Percentiles rank a stretch among this genome's conserved stretches.
phyloP scores from a whole-genome alignment of 2,329 filamentous ascomycete species.

The Ascochyta clinopodiicola region DNA sequence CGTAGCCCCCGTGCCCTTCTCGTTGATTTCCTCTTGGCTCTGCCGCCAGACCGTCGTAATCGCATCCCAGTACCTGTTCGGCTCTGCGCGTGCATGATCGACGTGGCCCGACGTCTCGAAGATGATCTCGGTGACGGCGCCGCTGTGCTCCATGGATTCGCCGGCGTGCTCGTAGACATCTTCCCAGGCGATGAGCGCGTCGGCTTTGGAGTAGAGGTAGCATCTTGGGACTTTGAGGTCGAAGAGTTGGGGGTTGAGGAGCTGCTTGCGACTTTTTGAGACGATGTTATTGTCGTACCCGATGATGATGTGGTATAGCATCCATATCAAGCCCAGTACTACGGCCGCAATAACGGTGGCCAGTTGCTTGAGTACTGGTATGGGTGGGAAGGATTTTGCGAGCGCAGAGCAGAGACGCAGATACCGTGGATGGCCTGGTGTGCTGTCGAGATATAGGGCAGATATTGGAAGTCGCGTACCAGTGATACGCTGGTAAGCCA shows the following conservation, averaged over 20 bases:
- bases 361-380: constrained; percentile 23
- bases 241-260: constrained; percentile 25
- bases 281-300: constrained; percentile 33
- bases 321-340: constrained; percentile 26
- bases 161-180: constrained; percentile 62
- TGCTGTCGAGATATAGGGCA: constrained; percentile 36
- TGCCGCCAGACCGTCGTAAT: constrained; percentile 30
- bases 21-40: neutral
- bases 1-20: neutral
- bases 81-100: constrained; percentile 63
- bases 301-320: constrained; percentile 25
- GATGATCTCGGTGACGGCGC: constrained; percentile 54
- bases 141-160: constrained; percentile 55
- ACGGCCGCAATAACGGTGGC: constrained; percentile 21
- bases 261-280: constrained; percentile 13
- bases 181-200: constrained; percentile 61
- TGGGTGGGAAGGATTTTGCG: constrained; percentile 28
- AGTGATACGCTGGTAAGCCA: constrained; percentile 25
- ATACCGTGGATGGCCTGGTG: constrained; percentile 35
- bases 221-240: constrained; percentile 50
- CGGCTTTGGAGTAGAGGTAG: constrained; percentile 64
- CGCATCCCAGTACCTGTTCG: constrained; percentile 62
- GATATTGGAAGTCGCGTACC: constrained; percentile 24
- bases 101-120: constrained; percentile 66
- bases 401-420: constrained; percentile 31